Evolutionary conservation across 768 basidiomycete species (phyloP).

Genomic region (Rhizopogon roseolus): DNA sequence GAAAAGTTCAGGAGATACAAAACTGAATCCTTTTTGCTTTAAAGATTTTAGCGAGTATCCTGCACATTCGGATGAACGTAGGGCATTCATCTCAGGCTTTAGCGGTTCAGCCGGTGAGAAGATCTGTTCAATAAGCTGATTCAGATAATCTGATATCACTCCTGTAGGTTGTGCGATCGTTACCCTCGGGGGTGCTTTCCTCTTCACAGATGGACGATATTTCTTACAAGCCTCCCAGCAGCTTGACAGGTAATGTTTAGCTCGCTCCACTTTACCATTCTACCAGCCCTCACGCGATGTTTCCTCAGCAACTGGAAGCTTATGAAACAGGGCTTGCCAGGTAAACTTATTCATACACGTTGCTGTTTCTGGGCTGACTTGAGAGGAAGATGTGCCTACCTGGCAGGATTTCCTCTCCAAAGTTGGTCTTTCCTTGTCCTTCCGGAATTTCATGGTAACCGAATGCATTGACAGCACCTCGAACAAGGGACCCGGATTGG

Average conservation of each 20-base stretch:
- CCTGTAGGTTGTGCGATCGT: slow-evolving; percentile 69
- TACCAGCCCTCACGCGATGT: background rate
- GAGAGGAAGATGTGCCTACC: slow-evolving; percentile 66
- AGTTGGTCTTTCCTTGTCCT: slow-evolving; percentile 30
- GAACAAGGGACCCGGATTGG: slow-evolving; percentile 63
- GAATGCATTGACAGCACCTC: slow-evolving; percentile 43
- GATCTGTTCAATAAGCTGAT: background rate
- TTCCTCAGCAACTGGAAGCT: slow-evolving; percentile 77
- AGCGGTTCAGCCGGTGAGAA: slow-evolving; percentile 83
- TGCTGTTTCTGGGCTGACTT: slow-evolving; percentile 11
- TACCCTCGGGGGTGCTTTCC: slow-evolving; percentile 61
- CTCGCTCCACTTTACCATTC: background rate
- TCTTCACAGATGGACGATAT: slow-evolving; percentile 96
- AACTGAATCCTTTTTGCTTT: background rate
- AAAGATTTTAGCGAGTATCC: slow-evolving; percentile 90
- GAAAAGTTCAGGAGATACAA: background rate
- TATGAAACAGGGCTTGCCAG: slow-evolving; percentile 88
- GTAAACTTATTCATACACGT: slow-evolving; percentile 30
- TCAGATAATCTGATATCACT: slow-evolving; percentile 4
- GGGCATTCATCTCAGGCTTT: slow-evolving; percentile 91
- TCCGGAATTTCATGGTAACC: slow-evolving; percentile 1
- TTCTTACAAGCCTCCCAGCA: slow-evolving; percentile 91
- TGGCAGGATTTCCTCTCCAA: slow-evolving; percentile 87
- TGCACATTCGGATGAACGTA: slow-evolving; percentile 76
- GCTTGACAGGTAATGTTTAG: slow-evolving; percentile 61